These are phyloP conservation scores for Candida lessepsii DNA, from an alignment of 805 yeast species.

Conservation along the genomic window DNA sequence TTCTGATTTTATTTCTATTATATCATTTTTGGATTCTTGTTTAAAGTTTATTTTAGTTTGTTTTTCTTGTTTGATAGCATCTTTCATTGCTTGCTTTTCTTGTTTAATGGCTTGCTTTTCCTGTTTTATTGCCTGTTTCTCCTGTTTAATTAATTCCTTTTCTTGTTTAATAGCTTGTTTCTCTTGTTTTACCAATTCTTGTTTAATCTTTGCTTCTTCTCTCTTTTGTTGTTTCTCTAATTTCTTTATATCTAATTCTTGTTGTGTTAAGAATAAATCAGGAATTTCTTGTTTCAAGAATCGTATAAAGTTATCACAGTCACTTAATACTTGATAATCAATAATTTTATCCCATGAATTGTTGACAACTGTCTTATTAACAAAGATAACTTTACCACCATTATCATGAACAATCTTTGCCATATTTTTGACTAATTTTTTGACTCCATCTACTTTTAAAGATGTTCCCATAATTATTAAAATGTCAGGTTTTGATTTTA, in stretches of 20 bases:
- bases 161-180: constrained; percentile 11
- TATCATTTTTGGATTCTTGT: too few relatives aligned
- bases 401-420: constrained; percentile 71
- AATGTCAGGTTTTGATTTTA: constrained; percentile 68
- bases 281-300: constrained; percentile 55
- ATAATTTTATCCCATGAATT: constrained; percentile 64
- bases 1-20: constrained; percentile 9
- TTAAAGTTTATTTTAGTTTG: too few relatives aligned
- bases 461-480: constrained; percentile 92
- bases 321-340: constrained; percentile 76
- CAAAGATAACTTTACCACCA: constrained; percentile 74
- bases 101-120: constrained; percentile 10
- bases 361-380: constrained; percentile 68
- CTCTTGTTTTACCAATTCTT: constrained; percentile 10
- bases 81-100: constrained; percentile 2
- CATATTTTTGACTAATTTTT: constrained; percentile 65
- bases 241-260: constrained; percentile 44
- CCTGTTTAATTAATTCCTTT: constrained; percentile 9
- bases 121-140: constrained; percentile 23
- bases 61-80: constrained; percentile 6
- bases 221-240: constrained; percentile 18
- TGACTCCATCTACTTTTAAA: constrained; percentile 86
- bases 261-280: constrained; percentile 59
- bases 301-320: constrained; percentile 80
- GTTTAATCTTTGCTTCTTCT: constrained; percentile 10